Base-by-base conservation (phyloP, 176 grass and related monocot species). In the Carex kokanica region DNA sequence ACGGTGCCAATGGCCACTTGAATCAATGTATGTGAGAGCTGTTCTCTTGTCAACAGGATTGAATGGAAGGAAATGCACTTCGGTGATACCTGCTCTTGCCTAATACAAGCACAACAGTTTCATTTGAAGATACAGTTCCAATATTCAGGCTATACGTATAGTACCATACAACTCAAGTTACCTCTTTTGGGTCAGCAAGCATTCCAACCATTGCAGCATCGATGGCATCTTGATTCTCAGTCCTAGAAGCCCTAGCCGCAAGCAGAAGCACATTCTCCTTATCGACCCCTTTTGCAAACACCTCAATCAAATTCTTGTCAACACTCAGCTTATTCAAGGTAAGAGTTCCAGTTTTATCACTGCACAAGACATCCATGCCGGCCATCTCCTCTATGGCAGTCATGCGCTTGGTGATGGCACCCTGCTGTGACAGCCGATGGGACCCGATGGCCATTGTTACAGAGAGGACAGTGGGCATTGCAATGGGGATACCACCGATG, bases 371-470 rank as follows among this genome's bases (percentile, higher is more conserved):
- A 70, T 86, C 82, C 96, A 99, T 95, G 51, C 81, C 88, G 0
- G 96, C 93, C 96, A 99, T 99, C 83, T 99, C 96, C 83, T 99
- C 96, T 47, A 99, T 95, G 41, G 91, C 93, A 11, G 96, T 99
- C 96, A 99, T 99, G 31, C 96, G 86, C 83, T 99, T 99, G 12
- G 96, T 95, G 84, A 99, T 99, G 15, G 96, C 96, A 9, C 96
- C 96, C 69, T 95, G 93, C 38, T 83, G 53, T 0, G 93, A 85
- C 0, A 95, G 83, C 3, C 96, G 84, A 51, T 93, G 96, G 25
- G 93, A 95, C 2, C 96, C 96, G 20, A 99, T 99, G 8, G 96
- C 96, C 96, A 99, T 99, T 23, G 96, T 99, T 10, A 99, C 96
- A 0, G 96, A 99, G 0, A 99, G 81, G 29, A 99, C 96, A 0